phyloP scores from a whole-genome alignment of 2,329 filamentous ascomycete genomes.

The Verticillium nonalfalfae region DNA sequence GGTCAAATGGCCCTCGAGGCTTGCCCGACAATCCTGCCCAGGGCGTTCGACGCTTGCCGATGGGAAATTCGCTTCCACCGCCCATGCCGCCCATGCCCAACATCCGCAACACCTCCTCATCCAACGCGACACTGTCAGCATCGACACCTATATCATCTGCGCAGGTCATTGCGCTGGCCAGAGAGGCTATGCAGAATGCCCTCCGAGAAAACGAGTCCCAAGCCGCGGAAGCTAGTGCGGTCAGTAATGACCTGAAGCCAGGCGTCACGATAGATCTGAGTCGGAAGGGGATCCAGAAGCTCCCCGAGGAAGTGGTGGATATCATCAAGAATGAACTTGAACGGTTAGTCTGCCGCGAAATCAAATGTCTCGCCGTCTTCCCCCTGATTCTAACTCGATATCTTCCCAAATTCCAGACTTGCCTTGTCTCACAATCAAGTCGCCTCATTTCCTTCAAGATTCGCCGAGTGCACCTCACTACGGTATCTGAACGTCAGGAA shows the following conservation, averaged over 20 bases:
- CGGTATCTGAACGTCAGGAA: constrained; percentile 77
- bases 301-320: constrained; percentile 69
- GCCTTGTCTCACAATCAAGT: constrained; percentile 78
- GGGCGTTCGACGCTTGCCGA: constrained; percentile 24
- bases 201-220: constrained; percentile 60
- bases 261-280: constrained; percentile 76
- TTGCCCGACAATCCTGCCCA: constrained; percentile 33
- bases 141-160: constrained; percentile 48
- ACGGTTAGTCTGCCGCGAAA: constrained; percentile 40
- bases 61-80: constrained; percentile 27
- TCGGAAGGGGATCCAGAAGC: constrained; percentile 63
- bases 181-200: constrained; percentile 61
- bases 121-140: constrained; percentile 40
- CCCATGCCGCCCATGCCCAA: constrained; percentile 40
- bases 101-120: constrained; percentile 36
- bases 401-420: constrained; percentile 44
- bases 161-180: constrained; percentile 60
- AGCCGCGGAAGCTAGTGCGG: constrained; percentile 51
- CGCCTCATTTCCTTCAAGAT: constrained; percentile 60
- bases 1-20: constrained; percentile 21
- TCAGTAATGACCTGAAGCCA: constrained; percentile 56
- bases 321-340: constrained; percentile 70
- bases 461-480: constrained; percentile 69
- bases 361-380: not conserved
- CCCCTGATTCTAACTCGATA: not conserved